These are phyloP conservation scores for Pinus tabuliformis DNA, from an alignment of 75 land plant species.

Conservation along the genomic window DNA sequence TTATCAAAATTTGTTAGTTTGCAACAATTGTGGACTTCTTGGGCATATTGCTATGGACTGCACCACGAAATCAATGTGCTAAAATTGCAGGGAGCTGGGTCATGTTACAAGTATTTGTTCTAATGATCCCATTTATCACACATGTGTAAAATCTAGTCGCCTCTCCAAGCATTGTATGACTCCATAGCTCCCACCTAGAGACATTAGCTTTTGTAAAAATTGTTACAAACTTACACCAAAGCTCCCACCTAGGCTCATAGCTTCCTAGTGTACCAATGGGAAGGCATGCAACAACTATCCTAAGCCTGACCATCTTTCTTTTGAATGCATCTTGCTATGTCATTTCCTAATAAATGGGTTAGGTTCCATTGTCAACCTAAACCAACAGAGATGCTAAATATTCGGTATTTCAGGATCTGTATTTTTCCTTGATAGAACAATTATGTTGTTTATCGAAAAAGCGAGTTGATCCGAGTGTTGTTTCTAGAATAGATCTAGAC, in stretches of 20 bases:
- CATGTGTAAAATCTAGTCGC: slow-evolving; percentile 48
- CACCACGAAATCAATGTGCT: slow-evolving; percentile 36
- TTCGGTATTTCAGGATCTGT: too few species aligned
- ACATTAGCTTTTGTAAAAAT: slow-evolving; percentile 53
- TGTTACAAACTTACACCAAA: slow-evolving; percentile 48
- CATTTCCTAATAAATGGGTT: too few species aligned
- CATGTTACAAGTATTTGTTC: slow-evolving; percentile 54
- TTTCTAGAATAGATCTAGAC: too few species aligned
- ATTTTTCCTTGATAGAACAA: too few species aligned
- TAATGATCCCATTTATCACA: slow-evolving; percentile 53
- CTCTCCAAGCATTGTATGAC: slow-evolving; percentile 46
- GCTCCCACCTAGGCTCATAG: not conserved
- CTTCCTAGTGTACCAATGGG: slow-evolving; percentile 54
- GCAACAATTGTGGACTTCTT: slow-evolving; percentile 63
- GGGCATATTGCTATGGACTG: slow-evolving; percentile 49
- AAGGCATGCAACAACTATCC: slow-evolving; percentile 68
- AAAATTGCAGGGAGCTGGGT: slow-evolving; percentile 47
- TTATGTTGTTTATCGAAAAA: too few species aligned
- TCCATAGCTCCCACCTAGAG: slow-evolving; percentile 17
- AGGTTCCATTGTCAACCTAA: too few species aligned
- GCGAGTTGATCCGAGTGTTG: too few species aligned
- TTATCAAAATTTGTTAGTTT: slow-evolving; percentile 49
- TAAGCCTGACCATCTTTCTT: slow-evolving; percentile 58
- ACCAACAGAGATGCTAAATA: too few species aligned
- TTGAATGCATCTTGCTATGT: slow-evolving; percentile 12